These are phyloP conservation scores for Arachis stenosperma DNA, from an alignment of 306 rosid genomes.

Conservation along the genomic window DNA sequence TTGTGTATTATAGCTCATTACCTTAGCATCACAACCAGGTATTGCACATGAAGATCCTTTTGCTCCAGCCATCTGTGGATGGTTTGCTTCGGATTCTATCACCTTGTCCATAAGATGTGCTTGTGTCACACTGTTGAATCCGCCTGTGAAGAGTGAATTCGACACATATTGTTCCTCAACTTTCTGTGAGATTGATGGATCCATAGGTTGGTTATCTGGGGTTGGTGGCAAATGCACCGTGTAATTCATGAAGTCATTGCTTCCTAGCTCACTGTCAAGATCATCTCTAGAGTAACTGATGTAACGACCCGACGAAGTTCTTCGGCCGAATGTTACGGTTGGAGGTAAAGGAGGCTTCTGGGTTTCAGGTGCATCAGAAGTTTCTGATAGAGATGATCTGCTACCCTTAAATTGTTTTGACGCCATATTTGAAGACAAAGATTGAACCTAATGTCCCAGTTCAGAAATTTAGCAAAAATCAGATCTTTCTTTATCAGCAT, in stretches of 20 bases:
- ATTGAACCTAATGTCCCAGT: slow-evolving; percentile 40
- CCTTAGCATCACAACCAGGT: slow-evolving; percentile 94
- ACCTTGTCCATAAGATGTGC: slow-evolving; percentile 98
- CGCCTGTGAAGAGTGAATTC: slow-evolving; percentile 86
- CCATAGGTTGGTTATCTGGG: slow-evolving; percentile 98
- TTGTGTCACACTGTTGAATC: slow-evolving; percentile 81
- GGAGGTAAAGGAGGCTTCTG: slow-evolving; percentile 82
- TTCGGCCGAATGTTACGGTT: slow-evolving; percentile 73
- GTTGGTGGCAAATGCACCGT: slow-evolving; percentile 92
- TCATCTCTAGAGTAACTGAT: slow-evolving; percentile 89
- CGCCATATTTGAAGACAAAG: slow-evolving; percentile 54
- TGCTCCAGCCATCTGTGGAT: slow-evolving; percentile 97
- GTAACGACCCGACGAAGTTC: slow-evolving; percentile 89
- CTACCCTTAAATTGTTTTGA: slow-evolving; percentile 65
- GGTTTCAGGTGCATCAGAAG: slow-evolving; percentile 64
- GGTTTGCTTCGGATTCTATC: slow-evolving; percentile 81
- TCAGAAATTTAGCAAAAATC: slow-evolving; percentile 30
- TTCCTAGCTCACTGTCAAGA: slow-evolving; percentile 90
- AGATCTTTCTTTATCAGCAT: slow-evolving; percentile 40
- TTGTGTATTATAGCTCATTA: slow-evolving; percentile 66
- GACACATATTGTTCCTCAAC: slow-evolving; percentile 97
- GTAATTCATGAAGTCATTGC: slow-evolving; percentile 73
- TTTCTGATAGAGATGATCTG: slow-evolving; percentile 62
- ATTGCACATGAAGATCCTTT: slow-evolving; percentile 87
- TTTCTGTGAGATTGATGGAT: slow-evolving; percentile 77